phyloP scores from a whole-genome alignment of 1,284 basidiomycete genomes.

The Megacollybia platyphylla region DNA sequence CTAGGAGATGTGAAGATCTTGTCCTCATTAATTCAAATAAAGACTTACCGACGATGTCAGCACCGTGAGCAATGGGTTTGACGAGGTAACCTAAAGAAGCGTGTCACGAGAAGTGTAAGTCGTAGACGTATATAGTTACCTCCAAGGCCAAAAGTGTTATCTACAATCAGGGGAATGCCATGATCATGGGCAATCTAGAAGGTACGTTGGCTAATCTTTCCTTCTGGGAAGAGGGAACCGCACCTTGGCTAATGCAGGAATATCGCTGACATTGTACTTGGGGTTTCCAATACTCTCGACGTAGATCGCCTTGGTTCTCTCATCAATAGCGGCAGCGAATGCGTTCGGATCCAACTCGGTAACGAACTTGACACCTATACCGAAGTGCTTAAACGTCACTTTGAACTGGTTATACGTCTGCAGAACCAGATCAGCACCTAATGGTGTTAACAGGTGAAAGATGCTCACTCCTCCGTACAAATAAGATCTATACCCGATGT shows the following conservation, averaged over 20 bases:
- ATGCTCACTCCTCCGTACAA: conserved; percentile 54
- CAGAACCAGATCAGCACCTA: not conserved
- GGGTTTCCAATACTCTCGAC: conserved; percentile 85
- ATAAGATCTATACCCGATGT: conserved; percentile 26
- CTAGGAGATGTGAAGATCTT: conserved; percentile 15
- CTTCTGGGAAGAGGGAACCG: not conserved
- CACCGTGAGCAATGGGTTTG: conserved; percentile 68
- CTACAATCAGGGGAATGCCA: conserved; percentile 72
- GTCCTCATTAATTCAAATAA: not conserved
- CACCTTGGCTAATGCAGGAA: conserved; percentile 66
- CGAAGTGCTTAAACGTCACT: conserved; percentile 70
- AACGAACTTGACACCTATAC: conserved; percentile 73
- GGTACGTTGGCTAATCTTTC: not conserved
- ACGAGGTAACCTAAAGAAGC: conserved; percentile 45
- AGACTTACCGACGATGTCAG: conserved; percentile 60
- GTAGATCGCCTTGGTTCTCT: conserved; percentile 67
- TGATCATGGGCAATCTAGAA: conserved; percentile 54
- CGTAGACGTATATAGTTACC: conserved; percentile 21
- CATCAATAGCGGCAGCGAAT: conserved; percentile 66
- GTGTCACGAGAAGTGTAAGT: conserved; percentile 3
- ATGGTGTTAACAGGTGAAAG: not conserved
- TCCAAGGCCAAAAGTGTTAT: conserved; percentile 87
- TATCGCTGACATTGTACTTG: conserved; percentile 62
- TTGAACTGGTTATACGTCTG: conserved; percentile 86
- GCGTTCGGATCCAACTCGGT: conserved; percentile 45